A percentile compares a stretch with the other conserved stretches of the same genome.
Evolutionary conservation across 2,329 filamentous ascomycete genomes (phyloP).

Genomic region (Stemphylium vesicarium): DNA sequence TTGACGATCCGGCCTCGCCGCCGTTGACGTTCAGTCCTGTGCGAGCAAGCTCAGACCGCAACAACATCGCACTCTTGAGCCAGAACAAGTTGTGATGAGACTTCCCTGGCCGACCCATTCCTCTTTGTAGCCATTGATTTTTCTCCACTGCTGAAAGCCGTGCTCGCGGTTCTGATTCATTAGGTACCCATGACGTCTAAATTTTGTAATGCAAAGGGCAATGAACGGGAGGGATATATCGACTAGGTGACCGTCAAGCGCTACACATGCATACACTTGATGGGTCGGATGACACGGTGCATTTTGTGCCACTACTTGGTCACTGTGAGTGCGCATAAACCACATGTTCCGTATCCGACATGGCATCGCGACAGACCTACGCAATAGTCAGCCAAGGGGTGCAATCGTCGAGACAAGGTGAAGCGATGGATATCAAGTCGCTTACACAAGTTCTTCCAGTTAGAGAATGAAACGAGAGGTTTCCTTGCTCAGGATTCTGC

Average conservation of each 20-base stretch:
- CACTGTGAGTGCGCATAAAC: neutral
- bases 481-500: too few species aligned
- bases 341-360: too few species aligned
- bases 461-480: too few species aligned
- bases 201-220: neutral
- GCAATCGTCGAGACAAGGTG: too few species aligned
- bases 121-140: neutral
- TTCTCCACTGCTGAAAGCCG: too few species aligned
- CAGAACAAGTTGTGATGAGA: neutral
- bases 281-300: neutral
- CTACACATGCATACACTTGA: neutral
- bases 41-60: neutral
- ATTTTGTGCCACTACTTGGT: neutral
- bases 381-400: neutral
- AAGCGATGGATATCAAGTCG: too few species aligned
- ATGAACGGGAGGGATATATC: neutral
- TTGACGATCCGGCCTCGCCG: constrained; percentile 1
- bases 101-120: neutral
- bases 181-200: neutral
- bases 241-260: neutral
- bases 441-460: too few species aligned
- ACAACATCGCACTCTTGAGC: neutral
- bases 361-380: neutral
- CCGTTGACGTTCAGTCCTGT: neutral
- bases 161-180: neutral